These are phyloP conservation scores for Chlamydomonas schloesseri DNA, from an alignment of 139 green algal genomes.

Conservation along the genomic window DNA sequence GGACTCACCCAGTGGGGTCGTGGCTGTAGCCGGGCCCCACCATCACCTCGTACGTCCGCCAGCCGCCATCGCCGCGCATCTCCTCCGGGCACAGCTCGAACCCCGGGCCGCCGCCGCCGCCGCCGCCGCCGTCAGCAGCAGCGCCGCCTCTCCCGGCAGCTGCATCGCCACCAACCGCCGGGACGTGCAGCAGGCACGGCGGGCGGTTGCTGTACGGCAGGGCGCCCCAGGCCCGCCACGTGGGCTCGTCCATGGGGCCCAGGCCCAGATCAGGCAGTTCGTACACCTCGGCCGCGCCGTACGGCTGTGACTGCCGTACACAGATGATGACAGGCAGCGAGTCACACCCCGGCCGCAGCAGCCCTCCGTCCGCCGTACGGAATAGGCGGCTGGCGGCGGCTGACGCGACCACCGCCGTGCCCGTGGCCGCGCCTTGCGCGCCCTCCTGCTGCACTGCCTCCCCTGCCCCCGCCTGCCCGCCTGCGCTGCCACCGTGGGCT, in stretches of 20 bases:
- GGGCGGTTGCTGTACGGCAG: neutral
- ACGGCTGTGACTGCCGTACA: conserved; percentile 10
- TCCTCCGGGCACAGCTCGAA: neutral
- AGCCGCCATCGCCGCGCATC: neutral
- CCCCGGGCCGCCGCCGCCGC: neutral
- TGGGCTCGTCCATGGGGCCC: conserved; percentile 25
- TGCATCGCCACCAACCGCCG: no score
- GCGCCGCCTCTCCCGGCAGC: no score
- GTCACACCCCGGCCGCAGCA: no score
- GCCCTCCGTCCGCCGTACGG: no score
- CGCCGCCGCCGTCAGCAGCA: neutral
- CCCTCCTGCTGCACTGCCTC: no score
- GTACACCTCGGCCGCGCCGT: conserved; percentile 29
- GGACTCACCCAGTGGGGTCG: neutral
- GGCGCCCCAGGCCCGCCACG: conserved; percentile 20
- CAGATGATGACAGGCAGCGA: conserved; percentile 7
- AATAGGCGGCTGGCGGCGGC: no score
- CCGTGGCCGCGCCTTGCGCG: no score
- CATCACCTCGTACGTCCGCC: conserved; percentile 9
- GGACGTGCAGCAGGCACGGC: no score
- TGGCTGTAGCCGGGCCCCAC: conserved; percentile 12
- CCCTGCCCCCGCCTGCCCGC: no score
- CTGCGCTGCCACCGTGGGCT: no score
- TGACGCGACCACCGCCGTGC: no score
- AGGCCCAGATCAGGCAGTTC: conserved; percentile 27